These are phyloP conservation scores for Marsdenia floribunda DNA, from an alignment of 257 asterid genomes.

Conservation along the genomic window DNA sequence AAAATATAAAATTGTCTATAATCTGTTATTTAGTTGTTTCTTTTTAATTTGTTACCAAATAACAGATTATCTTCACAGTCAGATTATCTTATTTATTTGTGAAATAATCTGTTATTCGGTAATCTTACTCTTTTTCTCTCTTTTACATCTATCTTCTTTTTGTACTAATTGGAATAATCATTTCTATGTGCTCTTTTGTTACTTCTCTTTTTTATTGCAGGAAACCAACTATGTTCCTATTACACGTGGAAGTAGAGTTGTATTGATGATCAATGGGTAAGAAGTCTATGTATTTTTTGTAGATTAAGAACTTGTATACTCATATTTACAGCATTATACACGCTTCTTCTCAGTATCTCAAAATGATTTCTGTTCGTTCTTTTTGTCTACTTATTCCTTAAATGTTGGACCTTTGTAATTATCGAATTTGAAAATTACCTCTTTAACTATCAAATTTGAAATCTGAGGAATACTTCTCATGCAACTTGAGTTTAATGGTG, in stretches of 20 bases:
- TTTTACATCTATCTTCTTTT: not conserved
- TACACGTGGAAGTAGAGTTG: constrained; percentile 87
- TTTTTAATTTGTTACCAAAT: no score
- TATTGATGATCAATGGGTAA: constrained; percentile 91
- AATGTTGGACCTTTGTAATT: not conserved
- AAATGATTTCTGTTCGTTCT: not conserved
- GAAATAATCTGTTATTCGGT: not conserved
- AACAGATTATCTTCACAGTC: no score
- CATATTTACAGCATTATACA: not conserved
- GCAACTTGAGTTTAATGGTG: not conserved
- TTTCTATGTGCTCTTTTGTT: not conserved
- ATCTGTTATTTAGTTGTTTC: not conserved
- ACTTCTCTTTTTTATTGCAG: constrained; percentile 35
- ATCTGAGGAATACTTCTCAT: not conserved
- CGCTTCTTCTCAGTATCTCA: not conserved
- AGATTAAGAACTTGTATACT: not conserved
- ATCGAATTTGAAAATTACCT: no score
- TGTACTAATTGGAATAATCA: not conserved
- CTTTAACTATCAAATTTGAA: no score
- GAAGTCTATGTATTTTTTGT: not conserved
- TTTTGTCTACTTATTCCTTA: not conserved
- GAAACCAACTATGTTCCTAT: constrained; percentile 90
- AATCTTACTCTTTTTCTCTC: not conserved
- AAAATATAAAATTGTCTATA: not conserved
- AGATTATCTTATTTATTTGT: no score